Evolutionary conservation across 495 filamentous ascomycete genomes (phyloP).

Genomic region (Staphylotrichum longicolle): DNA sequence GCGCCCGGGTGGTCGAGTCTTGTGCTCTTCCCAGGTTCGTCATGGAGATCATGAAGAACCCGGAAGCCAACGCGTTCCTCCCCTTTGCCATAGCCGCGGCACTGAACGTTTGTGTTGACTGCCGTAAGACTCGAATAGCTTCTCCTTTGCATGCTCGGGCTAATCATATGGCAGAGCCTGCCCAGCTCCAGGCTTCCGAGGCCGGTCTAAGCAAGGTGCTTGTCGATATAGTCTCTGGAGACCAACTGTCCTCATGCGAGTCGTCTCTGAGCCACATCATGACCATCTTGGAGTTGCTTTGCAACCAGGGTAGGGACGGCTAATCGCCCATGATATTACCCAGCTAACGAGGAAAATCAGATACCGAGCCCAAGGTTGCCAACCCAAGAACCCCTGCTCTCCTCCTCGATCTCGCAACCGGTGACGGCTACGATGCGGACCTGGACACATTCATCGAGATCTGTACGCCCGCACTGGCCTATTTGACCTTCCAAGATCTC

Average conservation of each 20-base stretch:
- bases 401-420: constrained; percentile 36
- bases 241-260: constrained; percentile 30
- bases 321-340: no score
- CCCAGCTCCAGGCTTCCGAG: constrained; percentile 51
- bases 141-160: background rate
- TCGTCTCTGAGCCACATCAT: constrained; percentile 41
- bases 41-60: constrained; percentile 49
- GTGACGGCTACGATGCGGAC: constrained; percentile 24
- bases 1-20: constrained; percentile 60
- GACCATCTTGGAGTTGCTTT: constrained; percentile 51
- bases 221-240: constrained; percentile 40
- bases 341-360: constrained; percentile 23
- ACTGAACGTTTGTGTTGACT: constrained; percentile 73
- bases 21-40: constrained; percentile 58
- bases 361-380: constrained; percentile 37
- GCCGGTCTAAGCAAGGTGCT: constrained; percentile 41
- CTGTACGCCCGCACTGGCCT: constrained; percentile 39
- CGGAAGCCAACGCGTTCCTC: constrained; percentile 48
- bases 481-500: constrained; percentile 43
- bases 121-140: constrained; percentile 49
- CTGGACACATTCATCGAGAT: constrained; percentile 40
- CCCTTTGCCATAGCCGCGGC: constrained; percentile 64
- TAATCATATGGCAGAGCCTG: constrained; percentile 42
- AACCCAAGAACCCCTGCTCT: constrained; percentile 34
- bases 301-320: constrained; percentile 40